Conservation (phyloP, 169 alveolate genomes). For the Cryptosporidium ubiquitum region DNA sequence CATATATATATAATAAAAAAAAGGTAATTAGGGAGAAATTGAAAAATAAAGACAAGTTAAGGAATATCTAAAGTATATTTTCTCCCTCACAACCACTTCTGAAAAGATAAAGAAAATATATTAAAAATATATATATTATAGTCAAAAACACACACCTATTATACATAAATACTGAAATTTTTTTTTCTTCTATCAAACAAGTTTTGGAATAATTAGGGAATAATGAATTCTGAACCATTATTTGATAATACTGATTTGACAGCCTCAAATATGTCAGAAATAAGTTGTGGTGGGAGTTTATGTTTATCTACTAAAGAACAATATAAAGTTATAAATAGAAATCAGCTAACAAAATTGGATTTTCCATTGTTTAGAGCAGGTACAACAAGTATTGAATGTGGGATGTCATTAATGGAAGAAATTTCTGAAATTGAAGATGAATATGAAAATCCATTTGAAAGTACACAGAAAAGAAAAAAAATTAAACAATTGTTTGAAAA, state of each 20-base stretch:
- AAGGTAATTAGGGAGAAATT: neutral
- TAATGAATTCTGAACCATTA: neutral
- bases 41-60: neutral
- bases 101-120: neutral
- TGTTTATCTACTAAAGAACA: conserved; percentile 41
- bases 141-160: no score
- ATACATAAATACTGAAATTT: no score
- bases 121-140: no score
- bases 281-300: conserved; percentile 41
- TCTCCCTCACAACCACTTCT: neutral
- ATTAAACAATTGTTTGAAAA: neutral
- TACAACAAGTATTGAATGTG: conserved; percentile 40
- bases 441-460: conserved; percentile 28
- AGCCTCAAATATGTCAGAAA: conserved; percentile 54
- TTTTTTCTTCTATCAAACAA: no score
- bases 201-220: neutral
- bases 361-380: conserved; percentile 25
- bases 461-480: conserved; percentile 4
- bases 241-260: neutral
- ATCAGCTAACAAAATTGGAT: conserved; percentile 36
- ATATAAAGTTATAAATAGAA: conserved; percentile 58
- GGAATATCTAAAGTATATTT: neutral
- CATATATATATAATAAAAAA: neutral
- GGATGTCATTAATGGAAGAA: conserved; percentile 54
- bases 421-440: conserved; percentile 67